Evolutionary conservation across 2,329 filamentous ascomycete genomes (phyloP).

Genomic region (Uncinocarpus reesii): DNA sequence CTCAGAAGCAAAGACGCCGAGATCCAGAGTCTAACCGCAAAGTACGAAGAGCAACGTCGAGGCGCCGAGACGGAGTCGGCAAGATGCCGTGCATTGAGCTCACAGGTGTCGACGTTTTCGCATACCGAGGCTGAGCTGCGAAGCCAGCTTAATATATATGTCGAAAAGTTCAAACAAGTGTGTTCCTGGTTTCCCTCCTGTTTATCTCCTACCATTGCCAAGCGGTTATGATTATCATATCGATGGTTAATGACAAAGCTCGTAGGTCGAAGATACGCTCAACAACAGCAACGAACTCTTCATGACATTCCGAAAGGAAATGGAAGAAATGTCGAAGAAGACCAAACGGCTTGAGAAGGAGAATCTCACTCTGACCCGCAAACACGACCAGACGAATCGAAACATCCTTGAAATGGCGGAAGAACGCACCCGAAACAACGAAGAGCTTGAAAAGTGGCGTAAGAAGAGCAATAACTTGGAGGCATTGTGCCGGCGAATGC

Average conservation of each 20-base stretch:
- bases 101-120: conserved; percentile 87
- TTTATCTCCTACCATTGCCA: background rate
- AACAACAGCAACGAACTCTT: conserved; percentile 98
- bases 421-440: conserved; percentile 66
- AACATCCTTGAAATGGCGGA: conserved; percentile 98
- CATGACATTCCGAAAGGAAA: conserved; percentile 92
- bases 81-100: conserved; percentile 74
- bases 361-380: conserved; percentile 79
- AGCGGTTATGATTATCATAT: conserved; percentile 2
- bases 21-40: conserved; percentile 80
- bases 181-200: conserved; percentile 21
- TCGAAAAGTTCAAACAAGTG: conserved; percentile 99
- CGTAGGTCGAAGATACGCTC: conserved; percentile 90
- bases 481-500: conserved; percentile 91
- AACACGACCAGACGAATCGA: conserved; percentile 84
- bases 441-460: conserved; percentile 66
- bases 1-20: conserved; percentile 93
- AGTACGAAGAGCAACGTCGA: conserved; percentile 83
- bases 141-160: conserved; percentile 94
- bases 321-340: conserved; percentile 99
- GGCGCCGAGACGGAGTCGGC: conserved; percentile 69
- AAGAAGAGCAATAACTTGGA: conserved; percentile 86
- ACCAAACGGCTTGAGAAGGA: conserved; percentile 95
- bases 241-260: conserved; percentile 16
- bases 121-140: conserved; percentile 90